Conservation (phyloP, 2,329 filamentous ascomycete genomes). For the Penicillium rolfsii region DNA sequence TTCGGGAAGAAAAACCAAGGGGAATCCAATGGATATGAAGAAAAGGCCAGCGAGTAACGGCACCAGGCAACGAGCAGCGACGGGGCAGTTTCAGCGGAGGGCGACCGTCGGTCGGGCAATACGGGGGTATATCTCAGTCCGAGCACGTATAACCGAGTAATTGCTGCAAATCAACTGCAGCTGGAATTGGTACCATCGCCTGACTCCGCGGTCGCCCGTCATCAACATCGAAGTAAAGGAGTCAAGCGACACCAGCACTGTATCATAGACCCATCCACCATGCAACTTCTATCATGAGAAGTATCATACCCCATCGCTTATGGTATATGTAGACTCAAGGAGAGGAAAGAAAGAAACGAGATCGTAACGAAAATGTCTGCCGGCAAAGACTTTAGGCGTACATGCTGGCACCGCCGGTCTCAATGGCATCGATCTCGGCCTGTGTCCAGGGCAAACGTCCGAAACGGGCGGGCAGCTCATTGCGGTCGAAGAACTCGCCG, state of each 20-base stretch:
- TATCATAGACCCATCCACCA: conserved; percentile 16
- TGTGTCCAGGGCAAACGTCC: conserved; percentile 71
- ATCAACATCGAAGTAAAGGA: neutral
- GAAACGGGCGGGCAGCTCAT: conserved; percentile 84
- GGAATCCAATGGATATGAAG: conserved; percentile 12
- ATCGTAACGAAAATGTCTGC: conserved; percentile 13
- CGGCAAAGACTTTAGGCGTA: conserved; percentile 49
- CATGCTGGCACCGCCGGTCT: conserved; percentile 83
- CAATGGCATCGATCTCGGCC: conserved; percentile 92
- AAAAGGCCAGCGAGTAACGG: conserved; percentile 10
- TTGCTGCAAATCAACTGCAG: neutral
- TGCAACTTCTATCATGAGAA: conserved; percentile 24
- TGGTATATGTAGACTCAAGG: conserved; percentile 18
- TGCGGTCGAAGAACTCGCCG: conserved; percentile 85
- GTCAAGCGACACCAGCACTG: conserved; percentile 15
- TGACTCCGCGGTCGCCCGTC: conserved; percentile 12
- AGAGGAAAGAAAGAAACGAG: neutral
- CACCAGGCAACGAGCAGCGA: conserved; percentile 12
- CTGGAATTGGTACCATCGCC: neutral
- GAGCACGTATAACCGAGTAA: neutral
- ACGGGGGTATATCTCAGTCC: neutral
- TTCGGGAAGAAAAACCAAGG: conserved; percentile 21
- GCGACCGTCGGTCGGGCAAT: conserved; percentile 9
- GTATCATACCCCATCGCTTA: conserved; percentile 27
- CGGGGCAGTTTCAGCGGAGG: conserved; percentile 10